Evolutionary conservation across 2,329 filamentous ascomycete species (phyloP).

Genomic region (Myriosclerotinia curreyana): DNA sequence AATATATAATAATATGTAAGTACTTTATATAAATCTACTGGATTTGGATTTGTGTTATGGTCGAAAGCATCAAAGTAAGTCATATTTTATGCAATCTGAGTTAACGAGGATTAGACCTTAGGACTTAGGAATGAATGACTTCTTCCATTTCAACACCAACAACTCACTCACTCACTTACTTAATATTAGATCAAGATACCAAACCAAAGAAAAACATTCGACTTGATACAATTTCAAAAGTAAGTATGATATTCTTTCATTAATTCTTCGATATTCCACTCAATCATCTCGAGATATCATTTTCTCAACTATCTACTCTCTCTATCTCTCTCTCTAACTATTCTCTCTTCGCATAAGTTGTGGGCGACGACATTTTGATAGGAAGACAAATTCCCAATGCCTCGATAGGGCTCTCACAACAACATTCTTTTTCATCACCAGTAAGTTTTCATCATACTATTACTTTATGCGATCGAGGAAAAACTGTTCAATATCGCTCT

Average conservation of each 20-base stretch:
- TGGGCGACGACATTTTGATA: slow-evolving; percentile 30
- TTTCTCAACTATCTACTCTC: slow-evolving; percentile 25
- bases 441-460: slow-evolving; percentile 37
- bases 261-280: slow-evolving; percentile 21
- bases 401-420: slow-evolving; percentile 39
- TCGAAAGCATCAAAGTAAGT: too few relatives aligned
- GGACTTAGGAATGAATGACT: not conserved
- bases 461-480: slow-evolving; percentile 39
- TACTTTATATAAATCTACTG: too few relatives aligned
- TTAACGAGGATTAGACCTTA: slow-evolving; percentile 19
- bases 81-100: slow-evolving; percentile 30
- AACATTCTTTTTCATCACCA: slow-evolving; percentile 34
- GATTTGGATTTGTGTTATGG: too few relatives aligned
- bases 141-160: slow-evolving; percentile 18
- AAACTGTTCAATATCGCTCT: slow-evolving; percentile 24
- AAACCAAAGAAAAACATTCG: slow-evolving; percentile 21
- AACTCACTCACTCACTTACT: too few relatives aligned
- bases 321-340: slow-evolving; percentile 23
- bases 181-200: slow-evolving; percentile 24
- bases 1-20: slow-evolving; percentile 21
- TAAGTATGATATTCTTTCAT: slow-evolving; percentile 29
- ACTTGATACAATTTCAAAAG: slow-evolving; percentile 25
- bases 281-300: slow-evolving; percentile 23
- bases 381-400: slow-evolving; percentile 37
- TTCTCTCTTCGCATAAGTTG: slow-evolving; percentile 21